These are phyloP conservation scores for Talaromyces sp. DNA, from an alignment of 2,329 filamentous ascomycete genomes.

Conservation along the genomic window DNA sequence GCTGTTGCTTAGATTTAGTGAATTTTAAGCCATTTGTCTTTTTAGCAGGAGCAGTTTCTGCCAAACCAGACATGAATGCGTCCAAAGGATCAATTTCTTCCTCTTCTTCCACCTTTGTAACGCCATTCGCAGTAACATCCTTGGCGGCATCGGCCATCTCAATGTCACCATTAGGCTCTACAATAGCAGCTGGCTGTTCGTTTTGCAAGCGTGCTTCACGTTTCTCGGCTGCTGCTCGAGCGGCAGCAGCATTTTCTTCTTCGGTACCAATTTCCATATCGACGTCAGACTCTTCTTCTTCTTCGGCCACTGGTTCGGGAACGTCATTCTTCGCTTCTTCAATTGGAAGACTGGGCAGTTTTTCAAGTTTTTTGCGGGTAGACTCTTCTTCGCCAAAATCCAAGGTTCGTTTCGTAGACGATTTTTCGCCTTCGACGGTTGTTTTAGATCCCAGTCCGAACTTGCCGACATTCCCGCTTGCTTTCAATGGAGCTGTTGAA, in stretches of 20 bases:
- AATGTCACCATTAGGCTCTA: slow-evolving; percentile 20
- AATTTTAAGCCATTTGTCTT: slow-evolving; percentile 30
- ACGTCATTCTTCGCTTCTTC: slow-evolving; percentile 54
- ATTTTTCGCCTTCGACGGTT: slow-evolving; percentile 59
- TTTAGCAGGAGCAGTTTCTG: slow-evolving; percentile 44
- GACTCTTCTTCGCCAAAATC: slow-evolving; percentile 86
- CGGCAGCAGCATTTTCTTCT: slow-evolving; percentile 80
- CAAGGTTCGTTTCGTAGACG: slow-evolving; percentile 65
- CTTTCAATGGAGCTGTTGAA: slow-evolving; percentile 54
- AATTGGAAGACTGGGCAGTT: slow-evolving; percentile 71
- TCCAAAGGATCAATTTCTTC: slow-evolving; percentile 84
- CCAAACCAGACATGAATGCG: slow-evolving; percentile 83
- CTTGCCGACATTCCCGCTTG: slow-evolving; percentile 67
- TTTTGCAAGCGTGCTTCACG: slow-evolving; percentile 62
- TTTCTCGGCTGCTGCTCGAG: slow-evolving; percentile 76
- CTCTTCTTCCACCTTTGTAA: slow-evolving; percentile 35
- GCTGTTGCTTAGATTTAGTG: slow-evolving; percentile 50
- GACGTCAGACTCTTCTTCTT: slow-evolving; percentile 66
- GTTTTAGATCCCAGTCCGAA: slow-evolving; percentile 74
- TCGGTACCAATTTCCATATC: slow-evolving; percentile 76
- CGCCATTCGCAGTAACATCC: slow-evolving; percentile 30
- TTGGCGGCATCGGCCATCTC: slow-evolving; percentile 29
- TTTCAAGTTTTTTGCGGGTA: slow-evolving; percentile 80
- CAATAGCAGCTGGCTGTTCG: slow-evolving; percentile 26
- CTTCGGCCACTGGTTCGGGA: slow-evolving; percentile 37